Evolutionary conservation across 208 protist species (phyloP), one percentile per base, ranked within the genome.

Genomic region (Acanthamoeba quina): DNA sequence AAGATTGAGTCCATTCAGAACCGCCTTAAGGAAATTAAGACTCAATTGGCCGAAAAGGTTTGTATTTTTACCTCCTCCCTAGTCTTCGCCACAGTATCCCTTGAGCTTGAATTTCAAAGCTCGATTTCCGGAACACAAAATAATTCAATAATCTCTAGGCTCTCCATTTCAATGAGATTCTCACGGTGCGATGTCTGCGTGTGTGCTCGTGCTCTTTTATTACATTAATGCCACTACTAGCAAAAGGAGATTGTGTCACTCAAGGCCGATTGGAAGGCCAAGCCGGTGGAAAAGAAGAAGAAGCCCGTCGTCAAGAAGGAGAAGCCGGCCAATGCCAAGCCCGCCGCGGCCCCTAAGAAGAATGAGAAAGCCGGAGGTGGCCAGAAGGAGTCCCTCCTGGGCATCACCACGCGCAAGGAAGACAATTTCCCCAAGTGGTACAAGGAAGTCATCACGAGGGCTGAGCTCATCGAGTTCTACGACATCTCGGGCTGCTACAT

Each of bases 401-500:
- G 98, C 90, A 98, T 99, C 72, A 96, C 95, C 93, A 96, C 92
- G 47, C 97, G 95, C 56, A 99, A 99, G 90, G 97, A 98, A 21
- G 98, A 98, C 31, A 98, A 99, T 96, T 99, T 99, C 94, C 92
- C 98, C 21, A 97, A 98, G 58, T 99, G 99, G 99, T 99, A 99
- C 97, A 97, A 96, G 44, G 97, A 99, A 95, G 98, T 99, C 19
- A 99, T 99, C 95, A 98, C 97, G 44, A 98, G 99, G 94, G 95
- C 97, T 34, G 99, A 99, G 97, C 98, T 99, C 98, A 99, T 99
- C 94, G 99, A 99, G 83, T 99, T 99, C 97, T 99, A 99, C 97
- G 99, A 99, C 97, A 98, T 99, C 60, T 99, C 98, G 31, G 99
- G 99, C 88, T 99, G 99, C 96, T 99, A 99, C 96, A 99, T 99